Base-by-base conservation (phyloP, 2,329 filamentous ascomycete species). In the Alternaria alternata region DNA sequence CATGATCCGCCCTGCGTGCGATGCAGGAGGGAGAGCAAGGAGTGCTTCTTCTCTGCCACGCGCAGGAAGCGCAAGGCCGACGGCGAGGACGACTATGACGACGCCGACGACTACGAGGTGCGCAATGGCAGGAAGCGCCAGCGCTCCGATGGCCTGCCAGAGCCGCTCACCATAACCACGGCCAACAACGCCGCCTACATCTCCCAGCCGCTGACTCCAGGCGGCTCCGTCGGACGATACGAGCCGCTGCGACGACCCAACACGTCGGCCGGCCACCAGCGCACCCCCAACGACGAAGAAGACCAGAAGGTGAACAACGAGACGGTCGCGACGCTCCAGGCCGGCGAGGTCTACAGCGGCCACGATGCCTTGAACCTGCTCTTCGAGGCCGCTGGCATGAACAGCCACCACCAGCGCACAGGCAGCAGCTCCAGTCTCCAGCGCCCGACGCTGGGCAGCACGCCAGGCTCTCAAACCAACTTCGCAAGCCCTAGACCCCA, bases 41-140 rank as follows among this genome's bases (percentile, higher is more conserved):
- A 97, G 73, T 99, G 95, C 83, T 96, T 91, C 85, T 99, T 99
- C 83, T 96, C 93, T 64, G 92, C 93, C 20, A 98, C 94, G 32
- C 87, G 95, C 51, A 89, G 95, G 75, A 98, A 98, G 88, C 88
- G 93, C 76, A 96, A 95, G 84, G 87, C 81, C 26, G 84, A 82
- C 58, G 80, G 77, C 53, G 77, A 76, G 11, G 81, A 82, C 8
- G 80, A 80, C 30, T 66, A 72, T 7, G 80, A 83, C 3, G 81
- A 81, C 34, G 80, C 74, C 16, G 77, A 76, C 68, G 89, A 92
- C 65, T 92, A 92, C 76, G 87, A 90, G 59, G 76, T 90, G 32
- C 87, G 90, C 69, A 92, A 92, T 78, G 90, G 90, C 44, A 85
- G 91, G 62, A 93, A 93, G 80, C 86, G 90, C 62, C 74, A 87